Conservation (phyloP, 2,329 filamentous ascomycete species). For the Trichoderma atroviride region DNA sequence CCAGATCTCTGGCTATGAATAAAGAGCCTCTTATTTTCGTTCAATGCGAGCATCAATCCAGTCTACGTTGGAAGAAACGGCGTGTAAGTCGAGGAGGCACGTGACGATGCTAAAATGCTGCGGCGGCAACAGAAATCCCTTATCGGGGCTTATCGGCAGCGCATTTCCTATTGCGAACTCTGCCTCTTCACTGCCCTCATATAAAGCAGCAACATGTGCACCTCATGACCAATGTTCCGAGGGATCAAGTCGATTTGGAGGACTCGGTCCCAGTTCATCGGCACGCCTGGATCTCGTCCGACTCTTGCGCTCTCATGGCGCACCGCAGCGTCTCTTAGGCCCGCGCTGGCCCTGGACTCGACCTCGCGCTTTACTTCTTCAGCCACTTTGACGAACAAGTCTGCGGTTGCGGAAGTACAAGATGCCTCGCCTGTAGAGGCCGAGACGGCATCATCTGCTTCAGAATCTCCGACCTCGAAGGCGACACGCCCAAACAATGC, state of each 20-base stretch:
- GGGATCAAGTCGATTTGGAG: slow-evolving; percentile 50
- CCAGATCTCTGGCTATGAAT: neutral
- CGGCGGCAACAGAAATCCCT: neutral
- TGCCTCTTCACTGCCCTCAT: neutral
- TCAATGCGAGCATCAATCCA: neutral
- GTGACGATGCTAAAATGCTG: slow-evolving; percentile 20
- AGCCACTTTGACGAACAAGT: neutral
- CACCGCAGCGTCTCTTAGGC: neutral
- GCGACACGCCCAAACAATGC: slow-evolving; percentile 26
- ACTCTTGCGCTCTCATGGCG: slow-evolving; percentile 30
- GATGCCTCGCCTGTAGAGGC: slow-evolving; percentile 25
- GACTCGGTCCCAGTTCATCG: slow-evolving; percentile 42
- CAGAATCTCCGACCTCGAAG: neutral
- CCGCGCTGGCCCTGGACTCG: neutral
- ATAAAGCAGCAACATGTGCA: slow-evolving; percentile 39
- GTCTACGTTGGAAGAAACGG: neutral
- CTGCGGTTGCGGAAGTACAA: neutral
- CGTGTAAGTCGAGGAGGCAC: slow-evolving; percentile 3
- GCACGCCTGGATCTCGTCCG: slow-evolving; percentile 32
- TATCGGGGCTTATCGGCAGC: slow-evolving; percentile 21
- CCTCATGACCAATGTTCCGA: slow-evolving; percentile 50
- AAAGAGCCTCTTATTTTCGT: neutral
- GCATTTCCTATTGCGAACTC: neutral
- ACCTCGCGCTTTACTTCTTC: slow-evolving; percentile 10
- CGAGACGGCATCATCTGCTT: neutral